A percentile compares a stretch with the other conserved stretches of the same genome.
Conservation (phyloP, 1,284 basidiomycete species). For the Leccinum fallax region DNA sequence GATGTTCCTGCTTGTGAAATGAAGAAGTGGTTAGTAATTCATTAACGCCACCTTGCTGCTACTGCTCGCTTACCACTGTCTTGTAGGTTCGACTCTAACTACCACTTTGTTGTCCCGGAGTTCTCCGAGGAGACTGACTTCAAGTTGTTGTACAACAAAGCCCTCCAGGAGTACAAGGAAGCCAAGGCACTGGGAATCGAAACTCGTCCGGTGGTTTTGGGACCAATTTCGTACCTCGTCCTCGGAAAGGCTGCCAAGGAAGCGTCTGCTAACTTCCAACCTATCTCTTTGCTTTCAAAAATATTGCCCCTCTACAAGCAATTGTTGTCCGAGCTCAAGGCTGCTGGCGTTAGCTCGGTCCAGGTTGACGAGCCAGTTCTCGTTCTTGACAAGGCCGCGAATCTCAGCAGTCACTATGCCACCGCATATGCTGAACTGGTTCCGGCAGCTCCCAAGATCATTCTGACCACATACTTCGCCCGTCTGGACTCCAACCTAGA, state of each 20-base stretch:
- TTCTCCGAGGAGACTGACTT: slow-evolving; percentile 91
- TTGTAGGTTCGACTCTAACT: slow-evolving; percentile 97
- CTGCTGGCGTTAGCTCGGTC: slow-evolving; percentile 91
- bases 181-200: slow-evolving; percentile 88
- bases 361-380: slow-evolving; percentile 98
- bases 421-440: slow-evolving; percentile 83
- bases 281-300: slow-evolving; percentile 88
- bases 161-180: slow-evolving; percentile 93
- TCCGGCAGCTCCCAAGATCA: slow-evolving; percentile 86
- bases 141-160: slow-evolving; percentile 96
- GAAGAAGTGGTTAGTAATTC: slow-evolving; percentile 88
- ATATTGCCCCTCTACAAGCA: slow-evolving; percentile 93
- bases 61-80: slow-evolving; percentile 16
- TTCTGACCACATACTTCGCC: slow-evolving; percentile 95
- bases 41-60: slow-evolving; percentile 6
- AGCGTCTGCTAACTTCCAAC: slow-evolving; percentile 85
- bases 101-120: slow-evolving; percentile 99
- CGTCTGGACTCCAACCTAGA: slow-evolving; percentile 93
- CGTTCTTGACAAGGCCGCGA: slow-evolving; percentile 85
- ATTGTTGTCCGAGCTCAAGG: slow-evolving; percentile 89
- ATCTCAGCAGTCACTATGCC: slow-evolving; percentile 82
- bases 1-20: slow-evolving; percentile 99
- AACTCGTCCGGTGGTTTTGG: slow-evolving; percentile 96
- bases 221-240: slow-evolving; percentile 94
- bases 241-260: slow-evolving; percentile 93